Conservation (phyloP, 257 asterid genomes). For the Solanum virginianum region DNA sequence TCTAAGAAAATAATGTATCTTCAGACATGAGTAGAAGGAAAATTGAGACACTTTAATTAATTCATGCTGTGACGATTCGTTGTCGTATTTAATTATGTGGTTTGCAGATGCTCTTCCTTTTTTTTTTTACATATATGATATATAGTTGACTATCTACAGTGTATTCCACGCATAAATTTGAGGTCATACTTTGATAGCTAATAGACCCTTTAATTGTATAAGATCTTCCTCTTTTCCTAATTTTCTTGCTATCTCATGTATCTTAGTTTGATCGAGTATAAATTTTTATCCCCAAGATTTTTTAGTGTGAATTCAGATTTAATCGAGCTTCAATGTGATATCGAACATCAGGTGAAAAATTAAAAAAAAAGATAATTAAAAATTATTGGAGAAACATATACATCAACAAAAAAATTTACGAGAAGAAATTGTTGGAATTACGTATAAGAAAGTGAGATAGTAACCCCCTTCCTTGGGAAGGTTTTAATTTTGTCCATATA, state of each 20-base stretch:
- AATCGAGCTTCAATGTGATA: too few species aligned
- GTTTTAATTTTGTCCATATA: too few species aligned
- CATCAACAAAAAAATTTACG: not conserved
- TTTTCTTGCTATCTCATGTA: not conserved
- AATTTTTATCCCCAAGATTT: not conserved
- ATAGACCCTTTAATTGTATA: not conserved
- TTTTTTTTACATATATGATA: not conserved
- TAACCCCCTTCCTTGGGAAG: too few species aligned
- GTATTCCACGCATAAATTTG: not conserved
- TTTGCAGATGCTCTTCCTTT: not conserved
- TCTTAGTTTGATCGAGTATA: not conserved
- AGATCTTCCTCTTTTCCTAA: not conserved
- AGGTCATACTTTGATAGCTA: not conserved
- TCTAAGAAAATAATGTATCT: not conserved
- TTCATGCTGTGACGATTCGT: not conserved
- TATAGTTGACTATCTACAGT: not conserved
- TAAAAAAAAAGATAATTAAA: not conserved
- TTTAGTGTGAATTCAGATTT: too few species aligned
- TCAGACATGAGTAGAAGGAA: not conserved
- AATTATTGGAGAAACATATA: not conserved
- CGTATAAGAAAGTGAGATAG: too few species aligned
- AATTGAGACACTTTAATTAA: not conserved
- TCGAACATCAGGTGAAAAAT: too few species aligned
- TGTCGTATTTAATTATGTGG: not conserved
- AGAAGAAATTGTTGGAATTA: not conserved